Conservation (phyloP, 371 early-diverging fungal genomes). For the Polyrhizophydium stewartii region DNA sequence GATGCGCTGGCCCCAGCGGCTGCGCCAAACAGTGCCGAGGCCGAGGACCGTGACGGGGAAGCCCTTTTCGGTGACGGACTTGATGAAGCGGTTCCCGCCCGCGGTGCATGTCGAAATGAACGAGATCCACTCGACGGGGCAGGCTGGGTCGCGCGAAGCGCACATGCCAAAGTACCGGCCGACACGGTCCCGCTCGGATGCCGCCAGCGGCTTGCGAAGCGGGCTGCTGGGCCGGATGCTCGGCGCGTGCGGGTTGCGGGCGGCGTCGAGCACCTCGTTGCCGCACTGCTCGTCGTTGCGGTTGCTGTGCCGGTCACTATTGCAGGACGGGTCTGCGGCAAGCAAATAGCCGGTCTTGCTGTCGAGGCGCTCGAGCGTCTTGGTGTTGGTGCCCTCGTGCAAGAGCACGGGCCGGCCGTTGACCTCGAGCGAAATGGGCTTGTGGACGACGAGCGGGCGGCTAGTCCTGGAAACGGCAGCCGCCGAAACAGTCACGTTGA, state of each 20-base stretch:
- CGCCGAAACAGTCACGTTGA: too few species aligned
- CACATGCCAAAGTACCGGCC: not conserved
- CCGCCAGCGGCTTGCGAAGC: not conserved
- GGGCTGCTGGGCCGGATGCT: not conserved
- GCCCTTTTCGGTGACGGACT: not conserved
- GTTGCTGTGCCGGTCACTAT: not conserved
- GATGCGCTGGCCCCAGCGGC: conserved; percentile 28
- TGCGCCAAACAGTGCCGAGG: not conserved
- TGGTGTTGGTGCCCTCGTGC: not conserved
- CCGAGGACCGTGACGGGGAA: not conserved
- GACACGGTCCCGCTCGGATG: too few species aligned
- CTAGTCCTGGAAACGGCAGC: too few species aligned
- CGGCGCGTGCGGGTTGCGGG: not conserved
- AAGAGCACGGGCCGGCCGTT: too few species aligned
- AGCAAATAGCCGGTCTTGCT: not conserved
- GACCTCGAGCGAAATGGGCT: too few species aligned
- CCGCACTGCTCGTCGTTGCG: not conserved
- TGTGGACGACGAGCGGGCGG: too few species aligned
- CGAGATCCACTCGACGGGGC: not conserved
- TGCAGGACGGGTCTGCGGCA: not conserved
- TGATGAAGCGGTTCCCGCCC: not conserved
- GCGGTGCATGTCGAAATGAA: not conserved
- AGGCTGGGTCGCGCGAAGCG: not conserved
- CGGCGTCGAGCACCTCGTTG: not conserved
- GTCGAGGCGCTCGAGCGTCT: not conserved